These are phyloP conservation scores for Pyricularia sp. DNA, from an alignment of 2,329 filamentous ascomycete genomes.

Conservation along the genomic window DNA sequence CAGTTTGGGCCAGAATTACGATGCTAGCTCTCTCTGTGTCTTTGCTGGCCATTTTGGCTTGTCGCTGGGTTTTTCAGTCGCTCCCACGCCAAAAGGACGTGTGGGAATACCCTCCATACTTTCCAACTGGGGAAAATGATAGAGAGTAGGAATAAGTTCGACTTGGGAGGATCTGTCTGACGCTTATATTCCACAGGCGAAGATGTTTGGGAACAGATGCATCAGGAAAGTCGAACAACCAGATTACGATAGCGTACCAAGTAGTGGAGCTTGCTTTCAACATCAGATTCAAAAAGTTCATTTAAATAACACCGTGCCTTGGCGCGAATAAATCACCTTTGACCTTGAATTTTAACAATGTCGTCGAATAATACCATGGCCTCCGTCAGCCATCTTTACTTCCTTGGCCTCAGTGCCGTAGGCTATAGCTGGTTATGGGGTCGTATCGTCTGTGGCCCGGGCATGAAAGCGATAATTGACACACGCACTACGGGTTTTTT, in stretches of 20 bases:
- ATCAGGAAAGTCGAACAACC: too few species aligned
- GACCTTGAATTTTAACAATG: too few species aligned
- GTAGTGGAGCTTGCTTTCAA: too few species aligned
- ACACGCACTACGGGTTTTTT: too few species aligned
- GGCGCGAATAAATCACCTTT: too few species aligned
- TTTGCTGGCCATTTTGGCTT: background rate
- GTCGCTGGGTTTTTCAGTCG: background rate
- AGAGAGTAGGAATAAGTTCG: background rate
- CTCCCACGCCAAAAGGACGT: background rate
- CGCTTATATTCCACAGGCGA: too few species aligned
- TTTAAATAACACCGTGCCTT: background rate
- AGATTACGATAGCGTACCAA: too few species aligned
- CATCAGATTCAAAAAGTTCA: background rate
- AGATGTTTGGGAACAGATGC: too few species aligned
- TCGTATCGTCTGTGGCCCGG: background rate
- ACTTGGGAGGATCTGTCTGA: background rate
- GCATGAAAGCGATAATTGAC: background rate
- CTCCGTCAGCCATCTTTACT: background rate
- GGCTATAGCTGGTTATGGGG: background rate
- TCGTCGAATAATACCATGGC: background rate
- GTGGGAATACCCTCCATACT: background rate
- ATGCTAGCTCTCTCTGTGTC: background rate
- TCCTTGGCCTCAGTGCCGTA: background rate
- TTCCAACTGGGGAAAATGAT: background rate
- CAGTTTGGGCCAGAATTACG: too few species aligned